Percentiles rank a stretch among this genome's conserved stretches.
Evolutionary conservation across 371 early-diverging fungal genomes (phyloP).

Genomic region (Dinochytrium kinnereticum): DNA sequence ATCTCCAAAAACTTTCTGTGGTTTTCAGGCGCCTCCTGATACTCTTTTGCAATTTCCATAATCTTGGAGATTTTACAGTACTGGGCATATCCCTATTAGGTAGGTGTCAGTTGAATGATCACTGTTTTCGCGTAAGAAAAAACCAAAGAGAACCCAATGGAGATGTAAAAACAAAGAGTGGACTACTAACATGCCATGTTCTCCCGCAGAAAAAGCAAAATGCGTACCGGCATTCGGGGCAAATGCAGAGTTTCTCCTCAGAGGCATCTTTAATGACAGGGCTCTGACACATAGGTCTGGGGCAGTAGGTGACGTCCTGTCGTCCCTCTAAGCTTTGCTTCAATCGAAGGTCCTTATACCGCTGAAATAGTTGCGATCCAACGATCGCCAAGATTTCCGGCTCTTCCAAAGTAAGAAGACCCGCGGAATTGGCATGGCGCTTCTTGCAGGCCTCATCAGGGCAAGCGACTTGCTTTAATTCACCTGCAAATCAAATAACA

Average conservation of each 20-base stretch:
- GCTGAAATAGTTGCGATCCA: conserved; percentile 19
- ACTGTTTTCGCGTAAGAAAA: not conserved
- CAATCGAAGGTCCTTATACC: conserved; percentile 26
- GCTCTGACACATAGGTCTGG: conserved; percentile 41
- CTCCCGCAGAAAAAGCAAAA: conserved; percentile 49
- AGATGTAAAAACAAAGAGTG: not conserved
- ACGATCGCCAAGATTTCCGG: conserved; percentile 21
- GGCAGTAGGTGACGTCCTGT: conserved; percentile 48
- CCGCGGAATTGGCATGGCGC: not conserved
- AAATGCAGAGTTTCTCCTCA: conserved; percentile 46
- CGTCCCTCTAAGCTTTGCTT: conserved; percentile 36
- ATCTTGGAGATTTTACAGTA: conserved; percentile 40
- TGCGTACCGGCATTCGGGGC: conserved; percentile 46
- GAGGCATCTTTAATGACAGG: conserved; percentile 35
- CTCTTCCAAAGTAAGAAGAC: not conserved
- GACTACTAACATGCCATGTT: conserved; percentile 48
- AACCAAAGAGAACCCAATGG: not conserved
- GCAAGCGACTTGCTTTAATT: conserved; percentile 37
- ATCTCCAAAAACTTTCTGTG: conserved; percentile 29
- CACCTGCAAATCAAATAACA: not conserved
- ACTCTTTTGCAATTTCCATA: conserved; percentile 28
- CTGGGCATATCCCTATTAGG: conserved; percentile 33
- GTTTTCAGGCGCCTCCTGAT: conserved; percentile 23
- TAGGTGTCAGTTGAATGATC: too few relatives aligned
- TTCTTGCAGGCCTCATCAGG: conserved; percentile 46